Percentiles rank a stretch among this genome's conserved stretches.
These are phyloP conservation scores for Aspergillus sp. DNA, from an alignment of 2,329 filamentous ascomycete species.

Conservation along the genomic window DNA sequence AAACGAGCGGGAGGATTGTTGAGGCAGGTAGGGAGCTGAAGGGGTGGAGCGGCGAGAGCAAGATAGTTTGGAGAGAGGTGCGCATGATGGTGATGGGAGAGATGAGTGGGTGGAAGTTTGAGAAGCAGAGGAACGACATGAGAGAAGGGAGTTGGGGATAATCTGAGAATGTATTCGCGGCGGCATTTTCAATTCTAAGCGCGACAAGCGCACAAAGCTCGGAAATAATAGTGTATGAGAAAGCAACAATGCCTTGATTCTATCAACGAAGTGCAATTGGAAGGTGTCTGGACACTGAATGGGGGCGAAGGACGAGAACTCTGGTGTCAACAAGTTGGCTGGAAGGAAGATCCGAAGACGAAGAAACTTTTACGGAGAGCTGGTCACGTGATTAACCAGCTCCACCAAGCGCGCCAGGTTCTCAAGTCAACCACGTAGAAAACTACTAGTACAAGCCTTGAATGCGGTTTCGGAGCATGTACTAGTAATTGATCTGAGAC, in stretches of 20 bases:
- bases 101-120: slow-evolving; percentile 24
- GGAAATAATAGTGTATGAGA: not conserved
- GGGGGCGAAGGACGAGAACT: slow-evolving; percentile 18
- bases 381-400: slow-evolving; percentile 17
- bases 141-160: slow-evolving; percentile 40
- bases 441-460: no score
- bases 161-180: slow-evolving; percentile 44
- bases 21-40: slow-evolving; percentile 21
- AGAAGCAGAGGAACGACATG: slow-evolving; percentile 36
- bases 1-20: slow-evolving; percentile 35
- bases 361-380: slow-evolving; percentile 37
- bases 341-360: slow-evolving; percentile 16
- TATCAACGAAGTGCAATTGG: slow-evolving; percentile 24
- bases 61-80: slow-evolving; percentile 12
- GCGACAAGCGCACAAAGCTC: not conserved
- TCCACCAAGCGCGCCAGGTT: not conserved
- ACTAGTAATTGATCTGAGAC: not conserved
- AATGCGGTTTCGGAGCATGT: not conserved
- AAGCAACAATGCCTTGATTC: not conserved
- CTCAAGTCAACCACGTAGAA: not conserved
- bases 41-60: no score
- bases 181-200: slow-evolving; percentile 35
- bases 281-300: slow-evolving; percentile 14
- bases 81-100: slow-evolving; percentile 10
- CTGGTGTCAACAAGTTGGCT: slow-evolving; percentile 19